Base-by-base conservation (phyloP, 1,284 basidiomycete genomes). In the Sporisorium iseilematis-ciliati region DNA sequence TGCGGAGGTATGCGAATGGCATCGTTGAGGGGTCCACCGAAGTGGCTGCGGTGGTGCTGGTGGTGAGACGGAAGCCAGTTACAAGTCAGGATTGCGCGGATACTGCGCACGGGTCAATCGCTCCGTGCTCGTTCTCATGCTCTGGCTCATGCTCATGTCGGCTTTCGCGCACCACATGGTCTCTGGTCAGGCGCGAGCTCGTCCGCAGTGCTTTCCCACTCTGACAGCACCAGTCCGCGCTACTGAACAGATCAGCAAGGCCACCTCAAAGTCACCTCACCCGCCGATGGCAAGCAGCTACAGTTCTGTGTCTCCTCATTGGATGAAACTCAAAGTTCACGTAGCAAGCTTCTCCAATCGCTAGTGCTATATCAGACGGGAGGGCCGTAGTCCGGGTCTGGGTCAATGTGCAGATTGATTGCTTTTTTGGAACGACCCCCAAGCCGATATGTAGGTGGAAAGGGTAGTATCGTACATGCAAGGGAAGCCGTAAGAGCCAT, bases 401-500 rank as follows among this genome's bases (percentile, higher is more conserved):
- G 51, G 58, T 65, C 68, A 65, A 69, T 55, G 68, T 71, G 68
- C 68, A 71, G 68, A 71, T 71, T 56, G 68, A 65, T 71, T 71
- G 68, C 68, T 71, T 71, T 70, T 69, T 71, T 61, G 54, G 46
- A 61, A 71, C 68, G 63, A 65, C 63, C 50, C 60, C 55, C 63
- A 58, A 57, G 57, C 62, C 68, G 68, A 65, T 57, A 65, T 45
- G 62, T 57, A 25, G 48, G 33, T 49, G 52, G 29, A 42, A 60
- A 43, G 55, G 55, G 51, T 61, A 65, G 49, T 65, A 65, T 65
- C 56, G 62, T 61, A 62, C 59, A 65, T 62, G 68, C 60, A 42
- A 56, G 57, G 57, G 52, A 52, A 71, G 68, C 48, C 68, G 68
- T 71, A 46, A 35, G 25, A 41, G 57, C 68, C 62, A 35, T 40